Conservation (phyloP, 352 stramenopile genomes). For the Blastocystis sp. region DNA sequence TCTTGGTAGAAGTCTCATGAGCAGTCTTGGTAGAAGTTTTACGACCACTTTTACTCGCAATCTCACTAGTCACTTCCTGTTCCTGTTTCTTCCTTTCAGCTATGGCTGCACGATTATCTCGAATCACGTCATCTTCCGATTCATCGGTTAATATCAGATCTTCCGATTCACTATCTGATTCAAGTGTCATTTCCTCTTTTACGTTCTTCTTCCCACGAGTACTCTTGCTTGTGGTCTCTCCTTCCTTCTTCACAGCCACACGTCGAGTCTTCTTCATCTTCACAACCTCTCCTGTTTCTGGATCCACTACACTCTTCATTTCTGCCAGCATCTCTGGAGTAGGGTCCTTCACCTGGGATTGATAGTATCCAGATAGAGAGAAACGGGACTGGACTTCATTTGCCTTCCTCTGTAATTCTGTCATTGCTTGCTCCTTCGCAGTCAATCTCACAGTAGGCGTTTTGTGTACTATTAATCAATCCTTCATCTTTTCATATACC, state of each 20-base stretch:
- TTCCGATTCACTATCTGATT: conserved; percentile 10
- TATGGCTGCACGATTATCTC: conserved; percentile 41
- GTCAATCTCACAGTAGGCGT: neutral
- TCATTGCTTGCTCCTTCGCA: conserved; percentile 30
- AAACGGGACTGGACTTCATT: conserved; percentile 45
- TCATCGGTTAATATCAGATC: neutral
- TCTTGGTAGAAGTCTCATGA: conserved; percentile 56
- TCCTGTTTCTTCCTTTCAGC: conserved; percentile 21
- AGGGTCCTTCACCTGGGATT: conserved; percentile 41
- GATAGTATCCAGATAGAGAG: conserved; percentile 33
- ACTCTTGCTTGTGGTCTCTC: neutral
- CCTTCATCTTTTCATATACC: neutral
- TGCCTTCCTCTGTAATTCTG: neutral
- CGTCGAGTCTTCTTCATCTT: neutral
- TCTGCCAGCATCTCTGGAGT: conserved; percentile 51
- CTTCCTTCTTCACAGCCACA: neutral
- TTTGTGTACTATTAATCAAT: neutral
- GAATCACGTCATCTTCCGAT: conserved; percentile 48
- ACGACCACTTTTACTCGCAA: neutral
- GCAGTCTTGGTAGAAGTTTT: neutral
- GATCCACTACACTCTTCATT: conserved; percentile 11
- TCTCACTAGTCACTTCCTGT: conserved; percentile 1
- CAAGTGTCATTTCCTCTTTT: conserved; percentile 15
- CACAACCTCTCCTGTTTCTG: conserved; percentile 35
- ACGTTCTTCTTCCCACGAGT: neutral